Percentiles rank a stretch among this genome's conserved stretches.
These are phyloP conservation scores for Litsea cubeba DNA, from an alignment of 164 flowering plant species.

Conservation along the genomic window DNA sequence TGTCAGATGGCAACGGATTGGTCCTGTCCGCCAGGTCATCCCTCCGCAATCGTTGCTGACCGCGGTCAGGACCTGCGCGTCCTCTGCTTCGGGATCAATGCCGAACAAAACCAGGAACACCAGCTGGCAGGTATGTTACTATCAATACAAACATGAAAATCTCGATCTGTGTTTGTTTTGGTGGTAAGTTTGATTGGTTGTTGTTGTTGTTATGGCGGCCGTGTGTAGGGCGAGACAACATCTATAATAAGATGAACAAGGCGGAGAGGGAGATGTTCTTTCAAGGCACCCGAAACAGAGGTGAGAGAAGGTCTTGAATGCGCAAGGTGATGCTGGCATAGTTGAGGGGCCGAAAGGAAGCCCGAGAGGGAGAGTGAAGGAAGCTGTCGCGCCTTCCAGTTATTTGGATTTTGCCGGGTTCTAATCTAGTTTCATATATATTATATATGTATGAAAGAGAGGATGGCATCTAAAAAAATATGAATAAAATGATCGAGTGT, in stretches of 20 bases:
- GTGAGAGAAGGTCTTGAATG: constrained; percentile 22
- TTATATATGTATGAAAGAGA: too few relatives aligned
- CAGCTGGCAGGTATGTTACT: constrained; percentile 40
- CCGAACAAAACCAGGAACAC: constrained; percentile 30
- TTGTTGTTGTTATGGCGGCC: not conserved
- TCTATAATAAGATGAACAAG: constrained; percentile 32
- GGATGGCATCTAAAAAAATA: too few relatives aligned
- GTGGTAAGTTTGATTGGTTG: not conserved
- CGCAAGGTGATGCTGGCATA: constrained; percentile 14
- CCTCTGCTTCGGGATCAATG: constrained; percentile 52
- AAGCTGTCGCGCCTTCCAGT: not conserved
- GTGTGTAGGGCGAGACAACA: constrained; percentile 33
- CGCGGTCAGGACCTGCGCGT: constrained; percentile 37
- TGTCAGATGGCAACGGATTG: constrained; percentile 26
- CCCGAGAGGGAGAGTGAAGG: constrained; percentile 5
- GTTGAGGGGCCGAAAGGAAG: constrained; percentile 17
- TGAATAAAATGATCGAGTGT: too few relatives aligned
- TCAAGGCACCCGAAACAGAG: constrained; percentile 22
- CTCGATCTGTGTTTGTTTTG: too few relatives aligned
- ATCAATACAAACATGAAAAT: not conserved
- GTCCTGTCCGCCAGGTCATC: constrained; percentile 67
- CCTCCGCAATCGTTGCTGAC: constrained; percentile 40
- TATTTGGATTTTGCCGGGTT: constrained; percentile 12
- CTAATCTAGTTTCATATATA: not conserved
- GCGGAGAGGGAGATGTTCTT: constrained; percentile 54